Evolutionary conservation across 495 filamentous ascomycete species (phyloP).

Genomic region (Trichoderma asperelloides): DNA sequence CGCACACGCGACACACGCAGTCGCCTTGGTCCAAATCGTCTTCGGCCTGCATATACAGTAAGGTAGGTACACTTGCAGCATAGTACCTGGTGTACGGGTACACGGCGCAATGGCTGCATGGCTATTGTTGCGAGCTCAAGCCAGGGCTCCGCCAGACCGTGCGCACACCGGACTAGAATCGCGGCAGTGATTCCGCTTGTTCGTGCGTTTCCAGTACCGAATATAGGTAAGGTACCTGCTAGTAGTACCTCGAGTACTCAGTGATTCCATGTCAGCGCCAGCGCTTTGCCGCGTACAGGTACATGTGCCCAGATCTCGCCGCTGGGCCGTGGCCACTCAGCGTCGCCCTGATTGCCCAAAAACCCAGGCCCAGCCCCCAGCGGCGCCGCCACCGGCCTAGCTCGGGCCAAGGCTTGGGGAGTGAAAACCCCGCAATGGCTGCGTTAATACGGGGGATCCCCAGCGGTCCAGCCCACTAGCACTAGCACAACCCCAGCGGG

Average conservation of each 20-base stretch:
- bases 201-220: too few species aligned
- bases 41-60: too few species aligned
- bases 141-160: too few species aligned
- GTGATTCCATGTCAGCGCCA: not conserved
- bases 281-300: not conserved
- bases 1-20: too few species aligned
- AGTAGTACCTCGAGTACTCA: not conserved
- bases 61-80: too few species aligned
- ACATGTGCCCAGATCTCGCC: not conserved
- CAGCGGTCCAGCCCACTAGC: not conserved
- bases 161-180: too few species aligned
- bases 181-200: too few species aligned
- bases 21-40: too few species aligned
- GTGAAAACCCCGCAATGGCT: conserved; percentile 3
- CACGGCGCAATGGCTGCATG: too few species aligned
- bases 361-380: not conserved
- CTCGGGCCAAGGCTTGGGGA: not conserved
- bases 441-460: not conserved
- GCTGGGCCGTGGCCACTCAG: not conserved
- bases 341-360: not conserved
- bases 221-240: too few species aligned
- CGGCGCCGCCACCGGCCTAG: not conserved
- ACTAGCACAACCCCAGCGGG: not conserved
- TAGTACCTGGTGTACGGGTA: too few species aligned
- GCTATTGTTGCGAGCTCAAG: too few species aligned